phyloP scores from a whole-genome alignment of 805 yeast genomes.

The Schwanniomyces polymorphus region DNA sequence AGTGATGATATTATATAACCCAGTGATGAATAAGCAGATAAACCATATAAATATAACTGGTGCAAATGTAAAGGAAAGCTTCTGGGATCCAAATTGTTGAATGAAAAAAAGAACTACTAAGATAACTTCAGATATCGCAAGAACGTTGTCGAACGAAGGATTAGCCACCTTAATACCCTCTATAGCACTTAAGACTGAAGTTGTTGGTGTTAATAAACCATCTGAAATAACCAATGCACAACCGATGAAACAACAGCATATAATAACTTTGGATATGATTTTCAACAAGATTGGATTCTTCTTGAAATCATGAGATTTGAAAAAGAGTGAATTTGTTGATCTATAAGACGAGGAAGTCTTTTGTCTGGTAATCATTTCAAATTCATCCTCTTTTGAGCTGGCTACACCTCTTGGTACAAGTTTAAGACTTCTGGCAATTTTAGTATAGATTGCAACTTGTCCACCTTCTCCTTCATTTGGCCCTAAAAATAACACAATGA shows the following conservation, averaged over 20 bases:
- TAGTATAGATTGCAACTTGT: slow-evolving; percentile 62
- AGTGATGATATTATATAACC: slow-evolving; percentile 43
- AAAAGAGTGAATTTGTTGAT: slow-evolving; percentile 12
- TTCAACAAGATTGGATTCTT: slow-evolving; percentile 24
- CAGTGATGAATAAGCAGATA: slow-evolving; percentile 42
- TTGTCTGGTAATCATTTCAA: slow-evolving; percentile 31
- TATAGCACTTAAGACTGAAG: slow-evolving; percentile 58
- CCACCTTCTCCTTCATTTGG: slow-evolving; percentile 66
- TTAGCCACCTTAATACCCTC: slow-evolving; percentile 56
- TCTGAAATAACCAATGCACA: slow-evolving; percentile 59
- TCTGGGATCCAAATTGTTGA: slow-evolving; percentile 52
- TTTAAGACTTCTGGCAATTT: slow-evolving; percentile 49
- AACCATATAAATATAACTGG: slow-evolving; percentile 58
- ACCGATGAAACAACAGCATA: slow-evolving; percentile 49
- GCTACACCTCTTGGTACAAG: slow-evolving; percentile 49
- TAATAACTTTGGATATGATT: slow-evolving; percentile 29
- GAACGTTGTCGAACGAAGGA: slow-evolving; percentile 43
- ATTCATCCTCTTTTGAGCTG: slow-evolving; percentile 32
- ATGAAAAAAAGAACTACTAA: slow-evolving; percentile 44
- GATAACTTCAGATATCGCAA: slow-evolving; percentile 51
- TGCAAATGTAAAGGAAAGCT: slow-evolving; percentile 50
- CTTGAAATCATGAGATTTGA: slow-evolving; percentile 13
- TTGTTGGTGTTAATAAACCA: slow-evolving; percentile 63
- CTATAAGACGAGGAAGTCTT: slow-evolving; percentile 32
- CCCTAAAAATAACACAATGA: slow-evolving; percentile 49